Conservation (phyloP, 495 filamentous ascomycete genomes). For the Durotheca rogersii region DNA sequence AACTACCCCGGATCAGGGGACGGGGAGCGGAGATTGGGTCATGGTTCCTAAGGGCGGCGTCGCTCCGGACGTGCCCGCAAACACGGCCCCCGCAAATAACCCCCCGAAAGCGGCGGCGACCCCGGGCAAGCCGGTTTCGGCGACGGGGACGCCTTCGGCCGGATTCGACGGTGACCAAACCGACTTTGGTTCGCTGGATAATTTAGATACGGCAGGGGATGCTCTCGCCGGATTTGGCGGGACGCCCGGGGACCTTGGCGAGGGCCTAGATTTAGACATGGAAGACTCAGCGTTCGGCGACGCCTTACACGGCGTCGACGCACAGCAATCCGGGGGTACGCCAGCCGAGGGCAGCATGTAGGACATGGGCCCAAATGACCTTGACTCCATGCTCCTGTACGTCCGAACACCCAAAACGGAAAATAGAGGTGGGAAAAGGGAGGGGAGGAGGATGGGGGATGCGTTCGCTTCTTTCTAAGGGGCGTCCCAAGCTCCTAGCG, state of each 20-base stretch:
- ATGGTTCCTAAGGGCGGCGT: constrained; percentile 52
- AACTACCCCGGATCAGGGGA: constrained; percentile 43
- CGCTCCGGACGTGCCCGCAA: constrained; percentile 31
- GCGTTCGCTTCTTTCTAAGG: too few relatives aligned
- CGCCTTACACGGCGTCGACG: constrained; percentile 54
- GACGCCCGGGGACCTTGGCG: constrained; percentile 41
- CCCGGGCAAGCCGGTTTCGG: constrained; percentile 41
- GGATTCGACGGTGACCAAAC: constrained; percentile 47
- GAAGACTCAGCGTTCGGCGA: constrained; percentile 59
- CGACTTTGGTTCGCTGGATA: constrained; percentile 55
- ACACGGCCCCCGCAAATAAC: constrained; percentile 10
- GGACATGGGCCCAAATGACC: background rate
- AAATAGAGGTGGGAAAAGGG: too few relatives aligned
- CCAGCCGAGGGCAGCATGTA: constrained; percentile 33
- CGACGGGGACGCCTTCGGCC: constrained; percentile 41
- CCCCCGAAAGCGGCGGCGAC: constrained; percentile 14
- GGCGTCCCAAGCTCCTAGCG: too few relatives aligned
- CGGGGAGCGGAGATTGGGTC: constrained; percentile 55
- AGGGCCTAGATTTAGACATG: constrained; percentile 49
- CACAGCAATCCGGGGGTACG: constrained; percentile 28
- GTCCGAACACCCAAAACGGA: too few relatives aligned
- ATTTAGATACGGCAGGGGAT: constrained; percentile 54
- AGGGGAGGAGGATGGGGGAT: too few relatives aligned
- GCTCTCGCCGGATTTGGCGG: constrained; percentile 47
- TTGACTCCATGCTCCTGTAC: too few relatives aligned